These are phyloP conservation scores for Backusella tuberculispora DNA, from an alignment of 192 early-diverging fungal genomes.

Conservation along the genomic window DNA sequence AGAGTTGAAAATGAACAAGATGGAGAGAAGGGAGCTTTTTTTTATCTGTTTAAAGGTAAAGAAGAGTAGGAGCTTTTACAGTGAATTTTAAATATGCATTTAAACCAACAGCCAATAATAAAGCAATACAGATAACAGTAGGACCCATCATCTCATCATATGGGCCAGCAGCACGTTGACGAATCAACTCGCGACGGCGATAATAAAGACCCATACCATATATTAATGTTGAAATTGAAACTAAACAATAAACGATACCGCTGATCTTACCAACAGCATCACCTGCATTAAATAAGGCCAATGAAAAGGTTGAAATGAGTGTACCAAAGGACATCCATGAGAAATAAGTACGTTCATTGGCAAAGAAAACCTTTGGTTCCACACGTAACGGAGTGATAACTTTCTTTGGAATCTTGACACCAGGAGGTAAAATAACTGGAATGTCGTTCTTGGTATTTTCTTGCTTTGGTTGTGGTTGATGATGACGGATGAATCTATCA, in stretches of 20 bases:
- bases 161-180: conserved; percentile 57
- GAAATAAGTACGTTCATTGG: conserved; percentile 87
- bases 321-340: conserved; percentile 82
- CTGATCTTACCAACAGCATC: conserved; percentile 66
- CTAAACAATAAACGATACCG: conserved; percentile 71
- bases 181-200: conserved; percentile 69
- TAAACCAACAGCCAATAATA: conserved; percentile 58
- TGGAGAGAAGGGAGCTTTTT: not conserved
- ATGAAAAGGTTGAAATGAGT: conserved; percentile 66
- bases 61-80: conserved; percentile 27
- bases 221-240: conserved; percentile 70
- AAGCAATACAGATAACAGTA: conserved; percentile 66
- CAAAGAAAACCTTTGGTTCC: conserved; percentile 87
- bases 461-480: not conserved
- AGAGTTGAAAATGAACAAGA: not conserved
- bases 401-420: conserved; percentile 48
- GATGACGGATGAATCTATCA: conserved; percentile 10
- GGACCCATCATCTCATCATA: conserved; percentile 76
- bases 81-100: conserved; percentile 59
- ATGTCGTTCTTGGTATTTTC: not conserved
- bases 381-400: conserved; percentile 62
- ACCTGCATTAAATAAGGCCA: conserved; percentile 79
- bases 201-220: conserved; percentile 75
- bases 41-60: conserved; percentile 29
- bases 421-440: conserved; percentile 39